These are phyloP conservation scores for Moesziomyces parantarcticus DNA, from an alignment of 1,284 basidiomycete species.

Conservation along the genomic window DNA sequence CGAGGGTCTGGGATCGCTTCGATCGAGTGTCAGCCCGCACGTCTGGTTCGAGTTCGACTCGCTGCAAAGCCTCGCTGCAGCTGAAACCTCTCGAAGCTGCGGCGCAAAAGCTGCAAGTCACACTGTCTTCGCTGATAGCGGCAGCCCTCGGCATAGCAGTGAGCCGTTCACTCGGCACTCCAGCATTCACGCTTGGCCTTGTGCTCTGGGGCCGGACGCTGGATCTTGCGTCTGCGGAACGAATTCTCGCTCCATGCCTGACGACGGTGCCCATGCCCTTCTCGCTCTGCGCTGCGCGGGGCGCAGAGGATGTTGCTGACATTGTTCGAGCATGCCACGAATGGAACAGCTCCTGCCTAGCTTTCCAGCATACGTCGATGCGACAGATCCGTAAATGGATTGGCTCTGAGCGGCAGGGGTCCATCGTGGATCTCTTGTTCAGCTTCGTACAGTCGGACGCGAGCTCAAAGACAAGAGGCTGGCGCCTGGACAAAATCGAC, in stretches of 20 bases:
- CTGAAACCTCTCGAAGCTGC: conserved; percentile 4
- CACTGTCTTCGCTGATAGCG: conserved; percentile 7
- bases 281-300: background rate
- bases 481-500: conserved; percentile 10
- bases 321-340: conserved; percentile 7
- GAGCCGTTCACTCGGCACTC: conserved; percentile 3
- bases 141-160: conserved; percentile 9
- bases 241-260: conserved; percentile 1
- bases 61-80: conserved; percentile 6
- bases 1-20: conserved; percentile 1
- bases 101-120: conserved; percentile 5
- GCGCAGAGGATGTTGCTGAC: background rate
- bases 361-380: conserved; percentile 16
- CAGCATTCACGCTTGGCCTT: conserved; percentile 10
- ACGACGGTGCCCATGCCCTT: conserved; percentile 13
- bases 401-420: conserved; percentile 10
- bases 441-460: conserved; percentile 10
- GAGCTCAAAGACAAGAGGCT: background rate
- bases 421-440: conserved; percentile 11
- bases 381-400: conserved; percentile 16
- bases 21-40: background rate
- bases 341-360: conserved; percentile 12
- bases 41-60: background rate
- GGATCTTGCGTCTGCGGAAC: conserved; percentile 9
- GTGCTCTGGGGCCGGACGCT: conserved; percentile 17